Percentiles rank a stretch among this genome's conserved stretches.
These are phyloP conservation scores for Ogataea philodendri DNA, from an alignment of 805 yeast genomes.

Conservation along the genomic window DNA sequence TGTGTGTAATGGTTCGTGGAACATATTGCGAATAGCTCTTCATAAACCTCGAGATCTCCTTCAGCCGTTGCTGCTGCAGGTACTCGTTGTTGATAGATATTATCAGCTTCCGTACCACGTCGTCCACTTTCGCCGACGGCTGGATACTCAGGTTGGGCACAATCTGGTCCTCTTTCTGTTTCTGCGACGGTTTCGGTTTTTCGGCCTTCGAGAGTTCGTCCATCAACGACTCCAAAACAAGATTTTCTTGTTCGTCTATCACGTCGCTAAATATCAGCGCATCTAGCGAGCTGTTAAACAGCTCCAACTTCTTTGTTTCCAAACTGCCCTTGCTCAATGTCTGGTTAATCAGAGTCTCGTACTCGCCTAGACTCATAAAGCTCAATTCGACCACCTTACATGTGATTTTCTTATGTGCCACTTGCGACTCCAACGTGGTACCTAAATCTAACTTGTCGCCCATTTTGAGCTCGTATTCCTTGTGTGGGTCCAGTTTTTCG, in stretches of 20 bases:
- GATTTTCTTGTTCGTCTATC: conserved; percentile 33
- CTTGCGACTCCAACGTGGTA: conserved; percentile 70
- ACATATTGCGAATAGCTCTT: conserved; percentile 41
- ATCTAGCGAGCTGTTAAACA: conserved; percentile 36
- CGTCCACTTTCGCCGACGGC: conserved; percentile 53
- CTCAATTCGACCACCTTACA: conserved; percentile 76
- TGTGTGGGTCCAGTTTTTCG: conserved; percentile 59
- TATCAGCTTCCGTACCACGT: conserved; percentile 52
- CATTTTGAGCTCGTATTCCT: conserved; percentile 62
- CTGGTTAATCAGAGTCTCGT: conserved; percentile 25
- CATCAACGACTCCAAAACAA: conserved; percentile 26
- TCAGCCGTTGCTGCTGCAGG: conserved; percentile 55
- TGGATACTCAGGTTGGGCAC: conserved; percentile 60
- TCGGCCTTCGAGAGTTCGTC: conserved; percentile 29
- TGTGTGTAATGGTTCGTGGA: conserved; percentile 2
- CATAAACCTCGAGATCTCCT: conserved; percentile 54
- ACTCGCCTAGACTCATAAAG: conserved; percentile 44
- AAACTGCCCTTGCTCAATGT: conserved; percentile 29
- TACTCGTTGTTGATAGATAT: conserved; percentile 56
- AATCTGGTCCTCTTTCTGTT: conserved; percentile 45
- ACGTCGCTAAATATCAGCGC: conserved; percentile 38
- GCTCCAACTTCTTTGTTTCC: conserved; percentile 28
- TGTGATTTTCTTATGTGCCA: conserved; percentile 81
- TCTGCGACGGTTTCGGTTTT: conserved; percentile 21
- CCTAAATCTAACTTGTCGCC: conserved; percentile 93